Percentiles rank a stretch among this genome's conserved stretches.
phyloP scores from a whole-genome alignment of 2,329 filamentous ascomycete genomes.

The Talaromyces sp. region DNA sequence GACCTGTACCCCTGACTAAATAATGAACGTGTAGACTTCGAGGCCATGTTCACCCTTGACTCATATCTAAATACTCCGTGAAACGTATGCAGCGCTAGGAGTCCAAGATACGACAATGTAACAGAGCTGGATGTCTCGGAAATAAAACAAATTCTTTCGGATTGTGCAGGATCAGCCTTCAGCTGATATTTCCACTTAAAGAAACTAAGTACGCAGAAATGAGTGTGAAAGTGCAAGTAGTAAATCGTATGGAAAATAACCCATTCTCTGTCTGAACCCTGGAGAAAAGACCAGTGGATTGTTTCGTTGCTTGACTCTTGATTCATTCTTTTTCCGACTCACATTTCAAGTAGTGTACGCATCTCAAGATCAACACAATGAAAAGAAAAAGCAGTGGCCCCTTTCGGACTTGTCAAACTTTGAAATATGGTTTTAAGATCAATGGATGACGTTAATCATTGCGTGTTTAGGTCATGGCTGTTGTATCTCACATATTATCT shows the following conservation, averaged over 20 bases:
- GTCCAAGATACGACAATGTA: neutral
- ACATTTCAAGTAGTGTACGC: neutral
- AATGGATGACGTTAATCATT: neutral
- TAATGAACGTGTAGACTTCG: neutral
- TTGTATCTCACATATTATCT: too few species aligned
- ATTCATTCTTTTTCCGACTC: neutral
- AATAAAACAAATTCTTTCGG: neutral
- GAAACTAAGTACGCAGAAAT: neutral
- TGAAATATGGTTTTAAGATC: neutral
- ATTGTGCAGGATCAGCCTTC: neutral
- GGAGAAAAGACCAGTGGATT: neutral
- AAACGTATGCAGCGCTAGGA: neutral
- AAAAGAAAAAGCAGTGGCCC: neutral
- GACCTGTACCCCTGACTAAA: neutral
- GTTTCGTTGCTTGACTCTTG: neutral
- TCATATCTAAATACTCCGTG: neutral
- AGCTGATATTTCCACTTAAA: neutral
- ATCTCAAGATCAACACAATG: neutral
- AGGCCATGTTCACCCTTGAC: neutral
- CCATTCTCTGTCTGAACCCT: neutral
- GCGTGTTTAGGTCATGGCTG: too few species aligned
- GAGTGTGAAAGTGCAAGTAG: neutral
- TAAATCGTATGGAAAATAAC: neutral
- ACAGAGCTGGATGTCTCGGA: neutral
- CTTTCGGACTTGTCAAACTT: slow-evolving; percentile 5